These are phyloP conservation scores for Trametes punicea DNA, from an alignment of 768 basidiomycete genomes.

Conservation along the genomic window DNA sequence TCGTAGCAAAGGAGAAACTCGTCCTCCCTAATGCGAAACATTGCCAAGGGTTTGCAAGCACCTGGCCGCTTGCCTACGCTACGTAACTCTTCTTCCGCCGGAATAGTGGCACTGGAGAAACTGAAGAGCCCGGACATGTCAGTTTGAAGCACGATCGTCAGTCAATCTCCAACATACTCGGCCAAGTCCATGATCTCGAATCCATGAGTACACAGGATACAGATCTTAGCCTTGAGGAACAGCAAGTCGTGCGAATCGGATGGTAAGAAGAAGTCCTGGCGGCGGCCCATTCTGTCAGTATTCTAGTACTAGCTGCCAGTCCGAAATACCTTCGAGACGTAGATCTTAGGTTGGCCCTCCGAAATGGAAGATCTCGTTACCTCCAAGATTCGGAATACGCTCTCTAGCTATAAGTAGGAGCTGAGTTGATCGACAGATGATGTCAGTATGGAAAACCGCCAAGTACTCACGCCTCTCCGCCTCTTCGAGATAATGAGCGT, in stretches of 20 bases:
- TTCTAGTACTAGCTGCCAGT: too few relatives aligned
- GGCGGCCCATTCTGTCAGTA: background rate
- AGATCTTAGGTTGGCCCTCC: constrained; percentile 68
- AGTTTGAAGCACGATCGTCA: background rate
- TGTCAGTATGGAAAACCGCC: background rate
- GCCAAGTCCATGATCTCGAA: constrained; percentile 17
- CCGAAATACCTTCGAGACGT: background rate
- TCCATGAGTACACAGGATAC: constrained; percentile 6
- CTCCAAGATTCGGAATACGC: constrained; percentile 89
- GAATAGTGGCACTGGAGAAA: constrained; percentile 42
- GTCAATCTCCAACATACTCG: background rate
- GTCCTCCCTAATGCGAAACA: constrained; percentile 47
- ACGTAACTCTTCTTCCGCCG: constrained; percentile 38
- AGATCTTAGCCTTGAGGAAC: constrained; percentile 16
- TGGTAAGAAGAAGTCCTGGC: constrained; percentile 81
- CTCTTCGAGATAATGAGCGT: constrained; percentile 47
- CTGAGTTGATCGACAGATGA: background rate
- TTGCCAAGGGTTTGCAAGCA: constrained; percentile 41
- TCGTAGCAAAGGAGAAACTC: constrained; percentile 50
- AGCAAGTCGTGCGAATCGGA: constrained; percentile 66
- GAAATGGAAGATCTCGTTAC: constrained; percentile 85
- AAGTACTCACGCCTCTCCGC: constrained; percentile 4
- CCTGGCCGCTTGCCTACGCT: constrained; percentile 38
- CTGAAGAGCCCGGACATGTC: constrained; percentile 9
- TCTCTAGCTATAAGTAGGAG: constrained; percentile 51